Evolutionary conservation across 164 flowering plant genomes (phyloP).

Genomic region (Kalanchoe fedtschenkoi): DNA sequence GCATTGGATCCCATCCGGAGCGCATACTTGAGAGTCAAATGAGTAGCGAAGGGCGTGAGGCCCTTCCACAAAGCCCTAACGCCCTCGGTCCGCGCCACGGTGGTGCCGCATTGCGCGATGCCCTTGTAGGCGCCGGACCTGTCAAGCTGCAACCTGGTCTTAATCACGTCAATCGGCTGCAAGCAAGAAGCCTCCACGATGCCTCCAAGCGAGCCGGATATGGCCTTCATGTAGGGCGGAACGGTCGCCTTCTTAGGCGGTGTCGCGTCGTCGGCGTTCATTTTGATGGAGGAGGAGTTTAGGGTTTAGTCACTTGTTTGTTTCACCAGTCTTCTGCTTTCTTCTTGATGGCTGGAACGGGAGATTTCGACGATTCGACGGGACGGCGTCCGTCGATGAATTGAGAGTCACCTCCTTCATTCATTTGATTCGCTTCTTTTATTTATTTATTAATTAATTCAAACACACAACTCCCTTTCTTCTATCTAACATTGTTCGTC

Average conservation of each 20-base stretch:
- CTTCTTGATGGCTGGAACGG: too few species aligned
- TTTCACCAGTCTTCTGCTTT: too few species aligned
- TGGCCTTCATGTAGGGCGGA: constrained; percentile 88
- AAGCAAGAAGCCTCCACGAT: constrained; percentile 74
- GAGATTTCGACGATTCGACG: too few species aligned
- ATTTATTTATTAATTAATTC: too few species aligned
- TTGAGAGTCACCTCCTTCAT: too few species aligned
- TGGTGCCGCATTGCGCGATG: constrained; percentile 77
- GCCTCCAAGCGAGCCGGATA: constrained; percentile 89
- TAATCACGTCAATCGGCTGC: constrained; percentile 95
- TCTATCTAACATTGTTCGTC: too few species aligned
- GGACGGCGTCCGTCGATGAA: too few species aligned
- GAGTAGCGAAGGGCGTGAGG: constrained; percentile 90
- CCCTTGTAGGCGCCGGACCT: constrained; percentile 62
- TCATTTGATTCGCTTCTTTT: too few species aligned
- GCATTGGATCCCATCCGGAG: constrained; percentile 98
- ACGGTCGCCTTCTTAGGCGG: constrained; percentile 16
- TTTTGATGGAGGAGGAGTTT: not conserved
- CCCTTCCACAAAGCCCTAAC: constrained; percentile 97
- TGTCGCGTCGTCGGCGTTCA: not conserved
- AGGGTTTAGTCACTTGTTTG: not conserved
- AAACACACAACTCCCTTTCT: too few species aligned
- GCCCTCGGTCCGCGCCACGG: constrained; percentile 53
- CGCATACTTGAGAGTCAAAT: constrained; percentile 79
- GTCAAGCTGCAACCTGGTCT: constrained; percentile 90